Base-by-base conservation (phyloP, 257 asterid species). In the Solanum megistacrolobum region DNA sequence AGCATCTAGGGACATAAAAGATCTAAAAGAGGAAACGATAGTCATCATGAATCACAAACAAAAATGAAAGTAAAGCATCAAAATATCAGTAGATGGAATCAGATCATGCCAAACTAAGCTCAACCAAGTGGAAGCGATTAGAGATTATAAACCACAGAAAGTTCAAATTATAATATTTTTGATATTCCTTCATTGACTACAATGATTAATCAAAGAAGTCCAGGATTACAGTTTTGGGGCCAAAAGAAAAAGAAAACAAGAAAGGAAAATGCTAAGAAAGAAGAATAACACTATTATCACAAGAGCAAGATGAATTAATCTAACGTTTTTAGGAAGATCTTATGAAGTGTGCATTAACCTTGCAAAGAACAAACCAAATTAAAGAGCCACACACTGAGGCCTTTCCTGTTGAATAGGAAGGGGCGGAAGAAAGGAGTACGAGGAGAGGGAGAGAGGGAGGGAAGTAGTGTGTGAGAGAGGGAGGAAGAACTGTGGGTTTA, bases 101-200 rank as follows among this genome's bases (percentile, higher is more conserved):
- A 27, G 27, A 76, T 76, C 60, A 76, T n/a, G 60, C 84, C 84
- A 76, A 76, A 39, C 23, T 76, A 39, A 39, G 60, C 83, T 76
- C 60, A 76, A 76, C 48, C 60, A 76, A n/a, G 29, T 39, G 83
- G 60, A 76, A 48, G 35, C 60, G 20, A 39, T 76, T 39, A n/a
- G 5, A 38, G 60, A 79, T 27, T 79, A 41, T 18, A 79, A 43
- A 79, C 85, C 16, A 27, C 34, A 16, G 65, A 46, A 43, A 79
- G 27, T 16, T 79, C 23, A 27, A 43, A 29, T 11, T 7, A 46
- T 27, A 79, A 79, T 43, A 32, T 43, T 83, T 86, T 83, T 73
- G 35, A 66, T 60, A 86, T 89, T 90, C 65, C 85, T 90, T 90
- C 89, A 92, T 87, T 32, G 78, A 32, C 78, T 71, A 16, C 41